Base-by-base conservation (phyloP, 2,329 filamentous ascomycete species). In the Aureobasidium musti region DNA sequence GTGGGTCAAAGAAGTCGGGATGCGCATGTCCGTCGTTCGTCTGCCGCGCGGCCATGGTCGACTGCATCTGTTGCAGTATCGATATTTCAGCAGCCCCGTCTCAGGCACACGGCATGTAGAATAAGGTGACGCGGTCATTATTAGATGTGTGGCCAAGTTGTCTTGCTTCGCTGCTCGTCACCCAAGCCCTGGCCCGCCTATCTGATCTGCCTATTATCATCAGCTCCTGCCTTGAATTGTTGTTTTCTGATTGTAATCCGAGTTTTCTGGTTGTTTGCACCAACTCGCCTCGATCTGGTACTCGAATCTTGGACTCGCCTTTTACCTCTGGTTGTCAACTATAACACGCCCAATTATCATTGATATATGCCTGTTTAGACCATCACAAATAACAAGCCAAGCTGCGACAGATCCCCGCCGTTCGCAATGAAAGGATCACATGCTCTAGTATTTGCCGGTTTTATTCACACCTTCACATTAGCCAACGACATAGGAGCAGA, bases 41-140 rank as follows among this genome's bases (percentile, higher is more conserved):
- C 39, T 65, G 61, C 61, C 61, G 61, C 61, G 61, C 61, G 61
- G 49, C 50, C 49, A 7, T 47, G 61, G 21, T 11, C 50, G 41
- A 54, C 50, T 56, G 50, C 28, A 56, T 65, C 30, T 53, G 30
- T 19, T 26, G 23, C 37, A 26, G 49, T 43, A 63, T 63, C 47
- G 45, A 53, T 30, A 41, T 53, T n/a, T 35, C 43, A 47, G 33
- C 49, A 63, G 39, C n/a, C 33, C 60, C 47, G 47, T 53, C 49
- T 53, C 47, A 43, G 47, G 43, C 43, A 50, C 23, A 28, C 43
- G 39, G 61, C 23, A 56, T 45, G 19, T 17, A 56, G 61, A 28
- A 26, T 8, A 56, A 54, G 50, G 61, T 65, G 61, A 65, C 61
- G 61, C 49, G 50, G 50, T 54, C 61, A 65, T 63, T 28, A 49